Evolutionary conservation across 2,329 filamentous ascomycete genomes (phyloP).

Genomic region (Fusarium piperis): DNA sequence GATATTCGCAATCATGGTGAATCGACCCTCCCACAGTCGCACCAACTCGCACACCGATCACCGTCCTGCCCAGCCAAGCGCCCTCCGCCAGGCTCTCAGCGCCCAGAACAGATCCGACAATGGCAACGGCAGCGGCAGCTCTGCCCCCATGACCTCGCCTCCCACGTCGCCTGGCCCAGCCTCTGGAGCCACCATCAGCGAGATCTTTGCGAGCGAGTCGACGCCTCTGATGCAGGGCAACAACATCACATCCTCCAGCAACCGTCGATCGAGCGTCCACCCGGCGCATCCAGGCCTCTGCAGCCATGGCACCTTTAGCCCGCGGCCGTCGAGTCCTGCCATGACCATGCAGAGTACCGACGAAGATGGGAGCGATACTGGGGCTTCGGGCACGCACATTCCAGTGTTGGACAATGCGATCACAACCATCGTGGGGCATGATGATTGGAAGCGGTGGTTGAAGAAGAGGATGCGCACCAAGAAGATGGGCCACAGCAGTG

Average conservation of each 20-base stretch:
- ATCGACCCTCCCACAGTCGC: constrained; percentile 42
- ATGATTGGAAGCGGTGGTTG: constrained; percentile 61
- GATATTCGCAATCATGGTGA: constrained; percentile 36
- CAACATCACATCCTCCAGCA: constrained; percentile 31
- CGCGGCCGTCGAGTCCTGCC: constrained; percentile 64
- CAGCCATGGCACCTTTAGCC: constrained; percentile 81
- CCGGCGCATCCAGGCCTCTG: constrained; percentile 61
- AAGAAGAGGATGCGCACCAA: constrained; percentile 65
- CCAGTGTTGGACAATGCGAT: constrained; percentile 53
- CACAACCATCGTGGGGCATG: constrained; percentile 50
- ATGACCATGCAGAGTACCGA: constrained; percentile 47
- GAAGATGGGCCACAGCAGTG: constrained; percentile 77
- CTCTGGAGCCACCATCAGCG: constrained; percentile 26
- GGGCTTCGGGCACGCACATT: constrained; percentile 45
- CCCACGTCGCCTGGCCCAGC: constrained; percentile 38
- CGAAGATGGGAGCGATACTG: constrained; percentile 46
- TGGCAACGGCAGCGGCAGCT: constrained; percentile 12
- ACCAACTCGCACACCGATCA: constrained; percentile 48
- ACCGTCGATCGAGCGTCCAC: constrained; percentile 38
- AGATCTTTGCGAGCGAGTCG: constrained; percentile 54
- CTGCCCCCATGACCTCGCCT: constrained; percentile 31
- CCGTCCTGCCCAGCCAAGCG: constrained; percentile 55
- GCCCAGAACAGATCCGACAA: constrained; percentile 38
- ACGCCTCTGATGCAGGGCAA: constrained; percentile 58
- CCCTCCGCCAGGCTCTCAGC: constrained; percentile 57